Percentiles rank a stretch among this genome's conserved stretches.
Evolutionary conservation across 1,139 yeast species (phyloP).

Genomic region (Blastobotrys aristatus): DNA sequence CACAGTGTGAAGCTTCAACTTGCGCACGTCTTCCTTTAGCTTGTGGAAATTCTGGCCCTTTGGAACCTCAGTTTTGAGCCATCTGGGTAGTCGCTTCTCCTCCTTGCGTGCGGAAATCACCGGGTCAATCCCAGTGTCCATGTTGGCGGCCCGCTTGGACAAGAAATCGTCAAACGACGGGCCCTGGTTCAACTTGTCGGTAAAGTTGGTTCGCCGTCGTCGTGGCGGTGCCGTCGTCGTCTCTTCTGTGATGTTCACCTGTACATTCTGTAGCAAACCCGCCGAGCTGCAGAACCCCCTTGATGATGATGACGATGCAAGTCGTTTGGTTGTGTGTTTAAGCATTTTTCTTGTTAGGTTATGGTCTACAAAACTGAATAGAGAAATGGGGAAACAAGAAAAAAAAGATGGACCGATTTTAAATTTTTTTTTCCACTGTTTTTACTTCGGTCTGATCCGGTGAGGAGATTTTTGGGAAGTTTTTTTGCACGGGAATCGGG

Average conservation of each 20-base stretch:
- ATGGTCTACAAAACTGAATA: neutral
- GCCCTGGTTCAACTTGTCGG: conserved; percentile 72
- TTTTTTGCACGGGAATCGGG: neutral
- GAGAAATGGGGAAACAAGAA: neutral
- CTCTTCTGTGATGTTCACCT: conserved; percentile 8
- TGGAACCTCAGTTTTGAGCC: conserved; percentile 96
- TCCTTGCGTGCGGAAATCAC: conserved; percentile 42
- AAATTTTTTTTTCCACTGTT: neutral
- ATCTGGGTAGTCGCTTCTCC: conserved; percentile 75
- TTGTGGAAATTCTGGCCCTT: conserved; percentile 79
- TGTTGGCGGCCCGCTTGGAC: conserved; percentile 62
- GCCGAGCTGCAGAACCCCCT: conserved; percentile 10
- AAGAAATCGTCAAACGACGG: conserved; percentile 93
- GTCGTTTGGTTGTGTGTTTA: conserved; percentile 2
- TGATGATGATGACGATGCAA: no score
- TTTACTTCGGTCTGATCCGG: neutral
- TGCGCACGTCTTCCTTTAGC: conserved; percentile 81
- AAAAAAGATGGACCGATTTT: neutral
- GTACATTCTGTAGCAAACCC: conserved; percentile 6
- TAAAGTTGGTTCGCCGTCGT: conserved; percentile 57
- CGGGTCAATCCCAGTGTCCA: conserved; percentile 46
- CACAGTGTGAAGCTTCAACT: conserved; percentile 85
- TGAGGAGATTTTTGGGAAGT: neutral
- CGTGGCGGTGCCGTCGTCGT: conserved; percentile 21
- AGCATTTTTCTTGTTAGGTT: conserved; percentile 5